phyloP scores from a whole-genome alignment of 2,329 filamentous ascomycete genomes.

The Blumeria hordei region DNA sequence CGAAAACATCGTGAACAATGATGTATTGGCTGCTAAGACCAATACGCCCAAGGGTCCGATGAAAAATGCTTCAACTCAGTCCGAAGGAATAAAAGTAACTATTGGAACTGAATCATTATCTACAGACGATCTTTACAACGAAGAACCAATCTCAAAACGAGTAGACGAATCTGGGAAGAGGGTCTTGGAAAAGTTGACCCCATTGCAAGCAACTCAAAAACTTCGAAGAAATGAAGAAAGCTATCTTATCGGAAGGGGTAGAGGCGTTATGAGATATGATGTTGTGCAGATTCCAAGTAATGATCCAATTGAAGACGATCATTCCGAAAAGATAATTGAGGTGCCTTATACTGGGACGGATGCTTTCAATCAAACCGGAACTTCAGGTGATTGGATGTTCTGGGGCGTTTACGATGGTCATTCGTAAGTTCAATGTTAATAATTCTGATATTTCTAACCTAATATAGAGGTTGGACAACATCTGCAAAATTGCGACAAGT shows the following conservation, averaged over 20 bases:
- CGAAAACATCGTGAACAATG: background rate
- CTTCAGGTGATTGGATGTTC: conserved; percentile 89
- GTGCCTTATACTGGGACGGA: conserved; percentile 35
- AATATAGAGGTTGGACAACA: conserved; percentile 72
- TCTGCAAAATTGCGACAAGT: conserved; percentile 86
- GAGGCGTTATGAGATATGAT: conserved; percentile 85
- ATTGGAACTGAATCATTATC: conserved; percentile 81
- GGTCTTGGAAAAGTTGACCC: conserved; percentile 86
- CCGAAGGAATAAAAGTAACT: conserved; percentile 47
- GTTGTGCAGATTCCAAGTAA: conserved; percentile 88
- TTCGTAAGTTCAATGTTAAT: conserved; percentile 31
- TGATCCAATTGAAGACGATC: conserved; percentile 93
- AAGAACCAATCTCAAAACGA: conserved; percentile 70
- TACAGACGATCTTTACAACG: conserved; percentile 63
- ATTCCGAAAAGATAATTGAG: conserved; percentile 93
- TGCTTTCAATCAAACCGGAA: conserved; percentile 17
- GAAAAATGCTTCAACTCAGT: too few species aligned
- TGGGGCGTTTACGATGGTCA: conserved; percentile 98
- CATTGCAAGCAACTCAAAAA: conserved; percentile 80
- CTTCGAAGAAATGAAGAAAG: conserved; percentile 77
- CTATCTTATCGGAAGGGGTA: conserved; percentile 67
- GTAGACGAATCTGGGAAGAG: conserved; percentile 64
- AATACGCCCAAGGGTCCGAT: conserved; percentile 15
- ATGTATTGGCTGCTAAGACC: background rate
- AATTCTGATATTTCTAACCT: conserved; percentile 7